These are phyloP conservation scores for Stemphylium lycopersici DNA, from an alignment of 2,329 filamentous ascomycete species.

Conservation along the genomic window DNA sequence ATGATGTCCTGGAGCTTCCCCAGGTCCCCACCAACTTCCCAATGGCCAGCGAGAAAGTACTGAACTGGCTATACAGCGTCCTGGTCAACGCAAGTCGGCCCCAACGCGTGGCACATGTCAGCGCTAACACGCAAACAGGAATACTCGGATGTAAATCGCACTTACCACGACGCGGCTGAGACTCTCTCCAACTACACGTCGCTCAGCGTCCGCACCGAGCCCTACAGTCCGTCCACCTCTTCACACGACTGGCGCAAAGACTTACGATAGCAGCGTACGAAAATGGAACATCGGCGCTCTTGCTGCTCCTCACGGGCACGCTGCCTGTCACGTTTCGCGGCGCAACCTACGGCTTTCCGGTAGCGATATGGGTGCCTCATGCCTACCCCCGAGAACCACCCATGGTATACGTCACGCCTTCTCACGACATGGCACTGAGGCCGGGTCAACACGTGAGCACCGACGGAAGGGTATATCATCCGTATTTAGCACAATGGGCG, in stretches of 20 bases:
- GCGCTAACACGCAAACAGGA: constrained; percentile 62
- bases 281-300: constrained; percentile 82
- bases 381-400: constrained; percentile 86
- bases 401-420: constrained; percentile 86
- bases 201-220: constrained; percentile 85
- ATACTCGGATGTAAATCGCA: constrained; percentile 90
- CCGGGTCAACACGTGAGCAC: constrained; percentile 94
- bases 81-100: constrained; percentile 59
- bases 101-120: not conserved
- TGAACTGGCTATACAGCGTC: constrained; percentile 95
- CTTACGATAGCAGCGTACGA: constrained; percentile 72
- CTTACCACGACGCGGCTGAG: constrained; percentile 89
- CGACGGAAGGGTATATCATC: constrained; percentile 93
- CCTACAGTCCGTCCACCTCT: constrained; percentile 74
- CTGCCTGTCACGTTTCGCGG: constrained; percentile 91
- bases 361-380: constrained; percentile 92
- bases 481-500: constrained; percentile 88
- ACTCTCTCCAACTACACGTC: constrained; percentile 79
- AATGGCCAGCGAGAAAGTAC: constrained; percentile 82
- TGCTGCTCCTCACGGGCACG: constrained; percentile 85
- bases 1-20: constrained; percentile 6
- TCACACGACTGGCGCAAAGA: constrained; percentile 2
- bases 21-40: constrained; percentile 4
- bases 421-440: constrained; percentile 84
- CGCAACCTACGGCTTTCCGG: constrained; percentile 85